Evolutionary conservation across 306 rosid species (phyloP).

Genomic region (Vachellia pachyceras): DNA sequence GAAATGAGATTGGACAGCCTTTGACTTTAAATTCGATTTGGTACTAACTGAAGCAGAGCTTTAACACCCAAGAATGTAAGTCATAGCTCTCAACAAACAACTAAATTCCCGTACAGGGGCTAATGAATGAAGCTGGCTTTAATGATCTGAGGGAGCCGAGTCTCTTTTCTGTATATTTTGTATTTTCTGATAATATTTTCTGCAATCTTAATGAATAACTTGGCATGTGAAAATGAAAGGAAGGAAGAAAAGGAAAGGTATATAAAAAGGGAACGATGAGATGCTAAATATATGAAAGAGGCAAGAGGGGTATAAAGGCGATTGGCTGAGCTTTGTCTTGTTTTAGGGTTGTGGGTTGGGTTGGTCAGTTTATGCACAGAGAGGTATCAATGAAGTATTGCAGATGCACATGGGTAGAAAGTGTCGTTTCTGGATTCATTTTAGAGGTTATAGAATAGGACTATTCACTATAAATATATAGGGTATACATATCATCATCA

Average conservation of each 20-base stretch:
- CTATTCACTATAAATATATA: neutral
- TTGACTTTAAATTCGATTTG: conserved; percentile 45
- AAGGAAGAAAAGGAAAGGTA: neutral
- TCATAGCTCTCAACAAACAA: conserved; percentile 44
- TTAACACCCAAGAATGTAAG: conserved; percentile 41
- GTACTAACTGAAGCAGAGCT: conserved; percentile 40
- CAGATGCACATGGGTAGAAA: conserved; percentile 74
- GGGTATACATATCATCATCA: conserved; percentile 3
- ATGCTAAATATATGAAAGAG: conserved; percentile 51
- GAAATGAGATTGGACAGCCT: conserved; percentile 48
- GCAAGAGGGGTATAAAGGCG: conserved; percentile 37
- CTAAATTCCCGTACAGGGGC: conserved; percentile 41
- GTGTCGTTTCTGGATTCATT: conserved; percentile 54
- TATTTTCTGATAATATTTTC: conserved; percentile 17
- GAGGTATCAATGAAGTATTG: conserved; percentile 53
- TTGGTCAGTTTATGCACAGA: conserved; percentile 53
- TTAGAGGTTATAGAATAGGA: conserved; percentile 38
- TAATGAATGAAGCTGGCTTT: conserved; percentile 40
- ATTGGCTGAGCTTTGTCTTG: conserved; percentile 68
- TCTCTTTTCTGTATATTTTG: neutral
- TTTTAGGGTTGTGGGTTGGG: conserved; percentile 61
- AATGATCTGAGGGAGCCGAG: conserved; percentile 46
- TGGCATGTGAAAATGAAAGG: conserved; percentile 55
- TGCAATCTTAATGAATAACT: conserved; percentile 30
- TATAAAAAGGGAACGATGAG: conserved; percentile 49